Conservation (phyloP, 2,329 filamentous ascomycete species). For the Aureobasidium lini region DNA sequence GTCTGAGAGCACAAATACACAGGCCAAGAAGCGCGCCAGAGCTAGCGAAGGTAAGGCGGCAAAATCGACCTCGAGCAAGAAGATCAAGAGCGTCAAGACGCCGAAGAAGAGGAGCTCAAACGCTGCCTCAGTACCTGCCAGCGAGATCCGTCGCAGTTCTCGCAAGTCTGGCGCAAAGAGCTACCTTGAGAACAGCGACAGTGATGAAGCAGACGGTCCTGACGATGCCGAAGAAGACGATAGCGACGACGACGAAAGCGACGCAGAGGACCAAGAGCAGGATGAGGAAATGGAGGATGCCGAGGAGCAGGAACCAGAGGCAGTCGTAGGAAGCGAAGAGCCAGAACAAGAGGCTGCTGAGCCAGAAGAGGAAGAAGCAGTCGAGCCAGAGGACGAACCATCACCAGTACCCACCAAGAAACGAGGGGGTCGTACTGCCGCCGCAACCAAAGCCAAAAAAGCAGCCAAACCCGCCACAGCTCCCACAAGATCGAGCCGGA, state of each 20-base stretch:
- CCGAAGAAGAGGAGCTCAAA: constrained; percentile 30
- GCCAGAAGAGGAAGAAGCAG: neutral
- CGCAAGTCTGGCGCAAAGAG: constrained; percentile 32
- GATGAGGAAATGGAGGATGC: constrained; percentile 8
- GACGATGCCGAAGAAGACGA: constrained; percentile 7
- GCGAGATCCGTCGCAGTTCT: constrained; percentile 37
- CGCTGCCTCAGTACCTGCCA: constrained; percentile 31
- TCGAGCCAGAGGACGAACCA: neutral
- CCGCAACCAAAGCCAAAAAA: constrained; percentile 11
- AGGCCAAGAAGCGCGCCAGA: constrained; percentile 24
- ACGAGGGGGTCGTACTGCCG: neutral
- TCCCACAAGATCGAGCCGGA: constrained; percentile 17
- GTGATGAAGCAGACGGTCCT: constrained; percentile 16
- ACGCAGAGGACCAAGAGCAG: constrained; percentile 13
- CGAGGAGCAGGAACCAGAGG: constrained; percentile 4
- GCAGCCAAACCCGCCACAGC: neutral
- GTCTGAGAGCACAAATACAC: constrained; percentile 21
- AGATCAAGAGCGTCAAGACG: constrained; percentile 29
- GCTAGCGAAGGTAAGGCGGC: constrained; percentile 19
- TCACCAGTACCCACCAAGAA: neutral
- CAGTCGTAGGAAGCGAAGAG: constrained; percentile 17
- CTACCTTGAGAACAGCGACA: constrained; percentile 39
- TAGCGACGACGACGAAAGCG: constrained; percentile 14
- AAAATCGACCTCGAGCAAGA: constrained; percentile 26
- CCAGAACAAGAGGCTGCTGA: constrained; percentile 2